Evolutionary conservation across 345 rosid genomes (phyloP).

Genomic region (Gossypium stocksii): DNA sequence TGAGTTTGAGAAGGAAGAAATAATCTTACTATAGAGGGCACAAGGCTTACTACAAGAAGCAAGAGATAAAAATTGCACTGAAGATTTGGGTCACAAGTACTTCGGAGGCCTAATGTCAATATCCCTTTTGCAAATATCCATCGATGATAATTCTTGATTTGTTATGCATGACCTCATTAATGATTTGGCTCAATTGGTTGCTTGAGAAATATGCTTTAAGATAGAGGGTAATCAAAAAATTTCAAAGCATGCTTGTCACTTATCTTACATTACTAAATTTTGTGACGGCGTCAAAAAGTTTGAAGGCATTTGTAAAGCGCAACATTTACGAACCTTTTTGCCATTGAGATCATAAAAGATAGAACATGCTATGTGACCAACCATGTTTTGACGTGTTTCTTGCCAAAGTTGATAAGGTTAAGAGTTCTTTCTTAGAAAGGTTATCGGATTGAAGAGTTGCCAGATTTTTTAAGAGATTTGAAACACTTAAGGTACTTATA

Average conservation of each 20-base stretch:
- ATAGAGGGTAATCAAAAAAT: not conserved
- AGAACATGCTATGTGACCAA: not conserved
- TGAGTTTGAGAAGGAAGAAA: not conserved
- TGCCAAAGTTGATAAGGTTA: not conserved
- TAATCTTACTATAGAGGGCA: not conserved
- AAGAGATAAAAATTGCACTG: not conserved
- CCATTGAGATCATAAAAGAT: constrained; percentile 22
- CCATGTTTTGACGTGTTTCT: not conserved
- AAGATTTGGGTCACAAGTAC: not conserved
- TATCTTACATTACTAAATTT: constrained; percentile 12
- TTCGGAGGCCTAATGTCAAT: not conserved
- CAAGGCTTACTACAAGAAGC: not conserved
- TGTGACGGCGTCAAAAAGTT: constrained; percentile 12
- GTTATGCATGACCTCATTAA: constrained; percentile 1
- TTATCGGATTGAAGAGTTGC: constrained; percentile 10
- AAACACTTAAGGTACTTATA: constrained; percentile 33
- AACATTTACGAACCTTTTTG: constrained; percentile 34
- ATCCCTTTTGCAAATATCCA: not conserved
- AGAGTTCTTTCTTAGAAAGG: not conserved
- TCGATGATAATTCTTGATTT: not conserved
- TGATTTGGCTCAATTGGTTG: not conserved
- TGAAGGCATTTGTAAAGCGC: constrained; percentile 30
- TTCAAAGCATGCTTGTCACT: not conserved
- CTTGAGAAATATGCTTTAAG: not conserved
- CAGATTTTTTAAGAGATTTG: constrained; percentile 31